Conservation (phyloP, 176 grass and related monocot genomes). For the sorghum (Sorghum bicolor) region Sorghum_bicolor_NCBIv3 NC_012879.2:15579501-15580000, state of each 20-base stretch:
- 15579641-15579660: slow-evolving; percentile 59
- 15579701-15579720: slow-evolving; percentile 67
- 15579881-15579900: slow-evolving; percentile 82
- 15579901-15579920: slow-evolving; percentile 95
- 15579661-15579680: slow-evolving; percentile 90
- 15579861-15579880: slow-evolving; percentile 73
- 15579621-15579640: slow-evolving; percentile 93
- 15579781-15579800: slow-evolving; percentile 93
- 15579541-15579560: slow-evolving; percentile 80
- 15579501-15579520: slow-evolving; percentile 87
- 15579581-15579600: slow-evolving; percentile 96
- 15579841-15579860: slow-evolving; percentile 68
- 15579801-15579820: slow-evolving; percentile 92
- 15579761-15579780: slow-evolving; percentile 97
- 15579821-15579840: slow-evolving; percentile 49
- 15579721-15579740: slow-evolving; percentile 52
- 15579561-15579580: slow-evolving; percentile 79
- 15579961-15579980: slow-evolving; percentile 71
- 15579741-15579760: slow-evolving; percentile 81
- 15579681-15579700: slow-evolving; percentile 95
- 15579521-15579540: slow-evolving; percentile 64
- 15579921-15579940: slow-evolving; percentile 92
- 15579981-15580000: slow-evolving; percentile 80
- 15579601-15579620: slow-evolving; percentile 84
- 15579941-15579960: slow-evolving; percentile 78